A percentile compares a stretch with the other conserved stretches of the same genome.
Evolutionary conservation across 164 flowering plant species (phyloP).

Genomic region (Platanus orientalis): DNA sequence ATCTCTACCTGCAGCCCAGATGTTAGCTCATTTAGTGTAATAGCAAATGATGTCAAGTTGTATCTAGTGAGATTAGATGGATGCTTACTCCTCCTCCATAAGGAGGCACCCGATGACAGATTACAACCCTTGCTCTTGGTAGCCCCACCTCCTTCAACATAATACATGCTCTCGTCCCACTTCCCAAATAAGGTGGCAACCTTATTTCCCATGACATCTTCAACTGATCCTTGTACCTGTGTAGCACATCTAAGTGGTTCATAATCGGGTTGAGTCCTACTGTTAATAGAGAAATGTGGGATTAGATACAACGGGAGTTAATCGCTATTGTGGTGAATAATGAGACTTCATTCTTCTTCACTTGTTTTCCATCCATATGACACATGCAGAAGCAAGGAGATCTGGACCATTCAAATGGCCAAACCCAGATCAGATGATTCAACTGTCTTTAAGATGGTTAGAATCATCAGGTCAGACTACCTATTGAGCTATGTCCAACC

Average conservation of each 20-base stretch:
- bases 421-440: background rate
- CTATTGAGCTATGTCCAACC: background rate
- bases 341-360: slow-evolving; percentile 1
- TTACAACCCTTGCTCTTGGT: slow-evolving; percentile 38
- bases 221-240: slow-evolving; percentile 82
- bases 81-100: slow-evolving; percentile 69
- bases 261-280: background rate
- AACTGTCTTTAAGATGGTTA: no score
- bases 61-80: slow-evolving; percentile 72
- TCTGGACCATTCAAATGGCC: background rate
- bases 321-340: background rate
- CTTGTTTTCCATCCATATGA: background rate
- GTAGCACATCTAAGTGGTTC: background rate
- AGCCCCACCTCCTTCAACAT: slow-evolving; percentile 39
- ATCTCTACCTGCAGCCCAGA: slow-evolving; percentile 74
- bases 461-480: background rate
- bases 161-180: slow-evolving; percentile 89
- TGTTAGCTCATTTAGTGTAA: slow-evolving; percentile 80
- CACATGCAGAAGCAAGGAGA: background rate
- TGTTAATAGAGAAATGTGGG: background rate
- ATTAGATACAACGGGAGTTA: background rate
- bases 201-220: slow-evolving; percentile 57
- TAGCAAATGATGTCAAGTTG: slow-evolving; percentile 85
- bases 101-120: slow-evolving; percentile 35
- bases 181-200: slow-evolving; percentile 73